These are phyloP conservation scores for Spergularia bocconei DNA, from an alignment of 148 eudicot genomes.

Conservation along the genomic window DNA sequence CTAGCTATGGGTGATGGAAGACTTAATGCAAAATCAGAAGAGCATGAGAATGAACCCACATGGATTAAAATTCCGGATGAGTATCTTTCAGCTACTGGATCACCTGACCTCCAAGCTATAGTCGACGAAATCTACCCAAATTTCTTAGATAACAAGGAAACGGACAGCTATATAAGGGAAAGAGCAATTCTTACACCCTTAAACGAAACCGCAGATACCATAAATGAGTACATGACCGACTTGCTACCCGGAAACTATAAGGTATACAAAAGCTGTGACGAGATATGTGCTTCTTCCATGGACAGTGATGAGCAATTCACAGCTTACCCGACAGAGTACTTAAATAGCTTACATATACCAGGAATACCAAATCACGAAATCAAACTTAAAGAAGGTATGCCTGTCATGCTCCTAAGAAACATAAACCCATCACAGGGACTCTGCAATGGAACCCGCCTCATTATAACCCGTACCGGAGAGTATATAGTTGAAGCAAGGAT, in stretches of 20 bases:
- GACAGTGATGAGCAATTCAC: background rate
- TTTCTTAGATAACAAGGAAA: no score
- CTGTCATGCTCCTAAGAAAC: slow-evolving; percentile 5
- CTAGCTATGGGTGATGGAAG: no score
- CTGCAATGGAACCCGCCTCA: background rate
- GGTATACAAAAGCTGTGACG: background rate
- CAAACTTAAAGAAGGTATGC: background rate
- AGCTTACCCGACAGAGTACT: background rate
- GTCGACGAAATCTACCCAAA: no score
- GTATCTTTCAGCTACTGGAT: no score
- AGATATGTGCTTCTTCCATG: background rate
- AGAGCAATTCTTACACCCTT: slow-evolving; percentile 10
- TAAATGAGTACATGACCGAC: slow-evolving; percentile 10
- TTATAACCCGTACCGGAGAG: background rate
- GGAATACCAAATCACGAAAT: background rate
- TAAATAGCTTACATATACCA: background rate
- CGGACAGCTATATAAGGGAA: background rate
- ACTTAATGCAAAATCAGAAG: no score
- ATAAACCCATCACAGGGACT: slow-evolving; percentile 12
- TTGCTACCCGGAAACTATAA: background rate
- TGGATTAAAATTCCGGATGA: no score
- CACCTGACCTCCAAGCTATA: no score
- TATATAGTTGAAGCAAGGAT: background rate
- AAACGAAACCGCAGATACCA: background rate
- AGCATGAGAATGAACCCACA: no score